Evolutionary conservation across 257 asterid genomes (phyloP), one percentile per base, ranked within the genome.

Genomic region (Pogostemon cablin): DNA sequence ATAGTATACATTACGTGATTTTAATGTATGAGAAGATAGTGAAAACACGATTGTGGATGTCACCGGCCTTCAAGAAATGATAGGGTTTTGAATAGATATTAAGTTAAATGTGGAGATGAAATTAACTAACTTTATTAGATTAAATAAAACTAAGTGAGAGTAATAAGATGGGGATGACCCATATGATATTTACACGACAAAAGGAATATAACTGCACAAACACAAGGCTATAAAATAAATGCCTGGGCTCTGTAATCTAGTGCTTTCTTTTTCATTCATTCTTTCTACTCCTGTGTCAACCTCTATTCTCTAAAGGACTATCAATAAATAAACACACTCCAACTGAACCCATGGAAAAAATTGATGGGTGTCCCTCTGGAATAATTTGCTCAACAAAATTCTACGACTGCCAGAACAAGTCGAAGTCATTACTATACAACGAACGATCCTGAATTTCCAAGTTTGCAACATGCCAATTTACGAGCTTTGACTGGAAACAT

Each of bases 391-490:
- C 72, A 53, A 62, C 62, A 69, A 60, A 72, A 60, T 72, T 53
- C 90, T 86, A 95, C 8, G 98, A 86, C 57, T 86, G 93, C 99
- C 99, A 95, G 85, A 95, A 95, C 75, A 88, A 69, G 71, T 95
- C 92, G 37, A 77, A 91, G 90, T 95, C 98, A 5, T 89, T 84
- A 82, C 89, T 91, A 72, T 95, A 95, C 98, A 95, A 75, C 25
- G 97, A 85, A 46, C 95, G 92, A 72, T 95, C 98, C 72, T 91
- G 98, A 76, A 91, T 91, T 85, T 95, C 99, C 89, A 95, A 74
- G 85, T 90, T 90, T 6, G 98, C 98, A 2, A 88, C 90, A 69
- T 91, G 98, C 95, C 96, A 91, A 72, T 91, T 91, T 62, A 95
- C 80, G 72, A 95, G 90, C 95, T 82, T 83, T 6, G 95, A 91